Evolutionary conservation across 305 asterid species (phyloP).

Genomic region (Ilex paraguariensis): DNA sequence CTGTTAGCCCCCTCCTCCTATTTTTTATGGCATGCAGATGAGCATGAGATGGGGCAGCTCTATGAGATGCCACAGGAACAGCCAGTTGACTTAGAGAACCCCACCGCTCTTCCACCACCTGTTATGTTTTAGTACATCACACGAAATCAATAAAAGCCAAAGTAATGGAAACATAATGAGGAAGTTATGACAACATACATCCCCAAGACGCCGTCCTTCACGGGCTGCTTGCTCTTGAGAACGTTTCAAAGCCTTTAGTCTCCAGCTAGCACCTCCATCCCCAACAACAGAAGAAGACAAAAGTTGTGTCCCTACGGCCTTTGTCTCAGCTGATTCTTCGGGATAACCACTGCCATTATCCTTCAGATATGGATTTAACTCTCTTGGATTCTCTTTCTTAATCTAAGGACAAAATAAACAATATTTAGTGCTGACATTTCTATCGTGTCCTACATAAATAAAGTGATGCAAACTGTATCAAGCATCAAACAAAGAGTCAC

Average conservation of each 20-base stretch:
- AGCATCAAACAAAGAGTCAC: neutral
- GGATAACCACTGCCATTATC: slow-evolving; percentile 78
- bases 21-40: slow-evolving; percentile 79
- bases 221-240: slow-evolving; percentile 95
- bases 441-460: neutral
- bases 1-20: slow-evolving; percentile 47
- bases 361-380: slow-evolving; percentile 75
- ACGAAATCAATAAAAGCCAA: too few species aligned
- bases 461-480: slow-evolving; percentile 2
- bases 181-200: slow-evolving; percentile 36
- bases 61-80: slow-evolving; percentile 74
- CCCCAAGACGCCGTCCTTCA: slow-evolving; percentile 71
- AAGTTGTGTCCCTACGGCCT: slow-evolving; percentile 30
- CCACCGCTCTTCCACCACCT: slow-evolving; percentile 98
- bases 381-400: slow-evolving; percentile 67
- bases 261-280: slow-evolving; percentile 99
- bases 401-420: slow-evolving; percentile 30
- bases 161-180: neutral
- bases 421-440: slow-evolving; percentile 1
- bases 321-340: slow-evolving; percentile 47
- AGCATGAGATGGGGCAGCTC: slow-evolving; percentile 76
- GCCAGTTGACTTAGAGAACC: slow-evolving; percentile 82
- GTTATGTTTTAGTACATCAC: slow-evolving; percentile 5
- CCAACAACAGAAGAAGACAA: slow-evolving; percentile 65
- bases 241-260: slow-evolving; percentile 90